Base-by-base conservation (phyloP, 768 basidiomycete genomes). In the Lyophyllum decastes region DNA sequence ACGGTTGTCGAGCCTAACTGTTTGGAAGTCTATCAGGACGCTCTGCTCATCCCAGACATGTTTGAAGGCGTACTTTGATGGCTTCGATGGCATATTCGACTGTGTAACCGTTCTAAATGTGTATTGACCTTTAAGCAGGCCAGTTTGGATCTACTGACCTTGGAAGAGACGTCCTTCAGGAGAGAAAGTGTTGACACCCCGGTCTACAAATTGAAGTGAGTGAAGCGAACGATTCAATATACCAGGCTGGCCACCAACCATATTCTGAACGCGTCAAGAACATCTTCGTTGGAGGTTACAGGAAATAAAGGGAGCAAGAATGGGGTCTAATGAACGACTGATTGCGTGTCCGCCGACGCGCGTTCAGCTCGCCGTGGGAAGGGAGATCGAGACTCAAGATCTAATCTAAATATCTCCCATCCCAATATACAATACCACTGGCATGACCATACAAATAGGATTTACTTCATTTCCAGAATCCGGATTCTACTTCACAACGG, bases 21-120 rank as follows among this genome's bases (percentile, higher is more conserved):
- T 54, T 52, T 41, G 44, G 34, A n/a, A 30, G n/a, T 40, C 19
- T 49, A 30, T 57, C 56, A 59, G 49, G 52, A 45, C 24, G 54
- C 30, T 35, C 38, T 40, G 25, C 17, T 27, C 24, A 33, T 41
- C 55, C 10, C 22, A 12, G 12, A 38, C 8, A 16, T 22, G 25
- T 38, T 30, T 26, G 34, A 24, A 24, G n/a, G 57, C 70, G 57
- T 61, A 95, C 95, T 76, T 97, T 98, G 75, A 98, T 98, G 8
- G 97, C 97, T 70, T 99, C 97, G 71, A 98, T 99, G 51, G 97
- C 97, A 81, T 98, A 98, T 76, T 99, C 97, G 74, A 99, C 96
- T 55, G 49, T 16, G 38, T 21, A 50, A 38, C 72, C 21, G 71
- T 68, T 52, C 57, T 55, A 8, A n/a, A 58, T 49, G 10, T 55